Evolutionary conservation across 1,284 basidiomycete species (phyloP).

Genomic region (Sanghuangporus baumii): DNA sequence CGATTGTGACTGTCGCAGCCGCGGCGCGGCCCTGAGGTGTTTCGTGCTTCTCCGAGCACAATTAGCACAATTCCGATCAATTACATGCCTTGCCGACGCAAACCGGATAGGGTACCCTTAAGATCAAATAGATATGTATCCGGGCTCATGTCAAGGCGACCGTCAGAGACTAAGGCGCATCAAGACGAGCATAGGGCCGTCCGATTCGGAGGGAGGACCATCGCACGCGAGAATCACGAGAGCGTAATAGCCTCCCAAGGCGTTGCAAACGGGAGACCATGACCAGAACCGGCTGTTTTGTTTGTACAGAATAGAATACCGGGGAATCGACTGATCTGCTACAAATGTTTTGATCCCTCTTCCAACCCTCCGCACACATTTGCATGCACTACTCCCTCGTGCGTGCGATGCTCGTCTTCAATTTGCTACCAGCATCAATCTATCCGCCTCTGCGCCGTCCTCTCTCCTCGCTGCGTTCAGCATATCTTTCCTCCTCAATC

Average conservation of each 20-base stretch:
- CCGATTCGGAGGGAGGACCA: background rate
- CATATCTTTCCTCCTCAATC: background rate
- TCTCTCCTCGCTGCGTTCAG: background rate
- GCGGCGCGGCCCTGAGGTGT: background rate
- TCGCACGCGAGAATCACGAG: constrained; percentile 1
- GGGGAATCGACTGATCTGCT: background rate
- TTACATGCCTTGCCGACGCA: background rate
- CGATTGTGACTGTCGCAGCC: background rate
- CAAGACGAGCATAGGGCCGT: background rate
- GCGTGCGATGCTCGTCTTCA: too few species aligned
- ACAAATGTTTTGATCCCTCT: too few species aligned
- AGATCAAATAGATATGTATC: background rate
- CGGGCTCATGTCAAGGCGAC: background rate
- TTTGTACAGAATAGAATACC: background rate
- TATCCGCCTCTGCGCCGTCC: too few species aligned
- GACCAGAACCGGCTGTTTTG: too few species aligned
- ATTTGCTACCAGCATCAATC: too few species aligned
- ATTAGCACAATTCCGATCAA: background rate
- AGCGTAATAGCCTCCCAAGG: background rate
- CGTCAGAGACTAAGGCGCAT: constrained; percentile 1
- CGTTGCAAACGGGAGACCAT: background rate
- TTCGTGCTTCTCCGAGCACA: background rate
- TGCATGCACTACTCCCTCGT: background rate
- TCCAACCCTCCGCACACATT: too few species aligned
- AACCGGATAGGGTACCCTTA: background rate